phyloP scores from a whole-genome alignment of 176 grass and related monocot genomes.

The Oryza brachyantha region DNA sequence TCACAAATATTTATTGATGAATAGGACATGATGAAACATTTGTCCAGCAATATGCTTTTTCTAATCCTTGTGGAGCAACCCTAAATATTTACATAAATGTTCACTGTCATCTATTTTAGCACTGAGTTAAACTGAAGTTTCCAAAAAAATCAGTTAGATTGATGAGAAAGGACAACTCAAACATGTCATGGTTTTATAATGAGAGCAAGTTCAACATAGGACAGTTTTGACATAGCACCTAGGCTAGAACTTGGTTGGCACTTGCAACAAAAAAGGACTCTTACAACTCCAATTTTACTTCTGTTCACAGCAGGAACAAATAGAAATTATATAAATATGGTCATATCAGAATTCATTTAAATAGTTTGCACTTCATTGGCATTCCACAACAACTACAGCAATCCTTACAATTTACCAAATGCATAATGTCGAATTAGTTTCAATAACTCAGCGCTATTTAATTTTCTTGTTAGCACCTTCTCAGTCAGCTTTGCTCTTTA shows the following conservation, averaged over 20 bases:
- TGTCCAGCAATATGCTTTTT: no score
- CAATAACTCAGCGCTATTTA: neutral
- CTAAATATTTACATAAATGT: neutral
- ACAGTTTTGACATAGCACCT: neutral
- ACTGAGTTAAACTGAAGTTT: neutral
- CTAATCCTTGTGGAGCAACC: no score
- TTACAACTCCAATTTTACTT: neutral
- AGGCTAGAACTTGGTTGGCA: neutral
- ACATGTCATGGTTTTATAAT: neutral
- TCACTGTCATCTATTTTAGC: neutral
- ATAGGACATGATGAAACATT: no score
- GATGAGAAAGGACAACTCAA: neutral
- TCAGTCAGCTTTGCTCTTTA: neutral
- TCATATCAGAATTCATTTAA: neutral
- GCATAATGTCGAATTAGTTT: neutral
- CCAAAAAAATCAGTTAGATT: neutral
- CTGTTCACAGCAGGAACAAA: neutral
- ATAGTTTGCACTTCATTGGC: neutral
- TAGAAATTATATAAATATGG: neutral
- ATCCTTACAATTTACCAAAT: neutral
- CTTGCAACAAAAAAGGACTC: neutral
- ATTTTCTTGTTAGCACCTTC: neutral
- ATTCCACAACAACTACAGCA: neutral
- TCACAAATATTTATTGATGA: no score
- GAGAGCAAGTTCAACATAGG: neutral